Evolutionary conservation across 805 yeast species (phyloP).

Genomic region (Yamadazyma takamatsuzukensis): DNA sequence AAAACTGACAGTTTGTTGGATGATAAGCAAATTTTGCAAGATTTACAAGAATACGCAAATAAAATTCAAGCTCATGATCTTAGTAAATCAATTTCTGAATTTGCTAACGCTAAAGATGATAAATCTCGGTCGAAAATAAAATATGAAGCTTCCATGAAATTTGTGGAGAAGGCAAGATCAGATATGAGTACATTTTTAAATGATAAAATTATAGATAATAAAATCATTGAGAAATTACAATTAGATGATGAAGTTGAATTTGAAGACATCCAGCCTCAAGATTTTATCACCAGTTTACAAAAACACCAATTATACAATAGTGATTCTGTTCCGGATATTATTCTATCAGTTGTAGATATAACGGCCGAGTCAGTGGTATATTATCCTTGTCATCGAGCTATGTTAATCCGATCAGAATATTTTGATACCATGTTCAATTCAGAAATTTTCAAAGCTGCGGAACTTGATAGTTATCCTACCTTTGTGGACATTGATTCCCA

Average conservation of each 20-base stretch:
- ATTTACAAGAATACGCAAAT: slow-evolving; percentile 16
- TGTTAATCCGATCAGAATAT: slow-evolving; percentile 59
- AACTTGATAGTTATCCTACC: slow-evolving; percentile 14
- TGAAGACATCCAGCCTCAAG: slow-evolving; percentile 24
- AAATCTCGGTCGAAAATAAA: slow-evolving; percentile 25
- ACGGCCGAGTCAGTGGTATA: slow-evolving; percentile 25
- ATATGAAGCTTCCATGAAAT: slow-evolving; percentile 26
- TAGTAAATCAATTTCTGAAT: slow-evolving; percentile 24
- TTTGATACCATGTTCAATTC: slow-evolving; percentile 62
- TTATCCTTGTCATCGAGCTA: slow-evolving; percentile 64
- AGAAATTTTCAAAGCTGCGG: slow-evolving; percentile 18
- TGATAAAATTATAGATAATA: slow-evolving; percentile 18
- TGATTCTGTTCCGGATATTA: slow-evolving; percentile 43
- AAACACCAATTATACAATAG: slow-evolving; percentile 19
- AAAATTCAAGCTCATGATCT: slow-evolving; percentile 1
- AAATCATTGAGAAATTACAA: slow-evolving; percentile 9
- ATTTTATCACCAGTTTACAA: slow-evolving; percentile 16
- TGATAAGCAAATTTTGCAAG: slow-evolving; percentile 14
- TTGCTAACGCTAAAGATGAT: slow-evolving; percentile 20
- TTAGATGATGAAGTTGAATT: slow-evolving; percentile 24
- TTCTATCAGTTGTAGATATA: slow-evolving; percentile 34
- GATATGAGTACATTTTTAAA: slow-evolving; percentile 29
- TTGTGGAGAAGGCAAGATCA: slow-evolving; percentile 32
- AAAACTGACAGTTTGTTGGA: slow-evolving; percentile 27
- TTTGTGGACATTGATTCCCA: slow-evolving; percentile 3